These are phyloP conservation scores for Actinomortierella ambigua DNA, from an alignment of 371 early-diverging fungal species.

Conservation along the genomic window DNA sequence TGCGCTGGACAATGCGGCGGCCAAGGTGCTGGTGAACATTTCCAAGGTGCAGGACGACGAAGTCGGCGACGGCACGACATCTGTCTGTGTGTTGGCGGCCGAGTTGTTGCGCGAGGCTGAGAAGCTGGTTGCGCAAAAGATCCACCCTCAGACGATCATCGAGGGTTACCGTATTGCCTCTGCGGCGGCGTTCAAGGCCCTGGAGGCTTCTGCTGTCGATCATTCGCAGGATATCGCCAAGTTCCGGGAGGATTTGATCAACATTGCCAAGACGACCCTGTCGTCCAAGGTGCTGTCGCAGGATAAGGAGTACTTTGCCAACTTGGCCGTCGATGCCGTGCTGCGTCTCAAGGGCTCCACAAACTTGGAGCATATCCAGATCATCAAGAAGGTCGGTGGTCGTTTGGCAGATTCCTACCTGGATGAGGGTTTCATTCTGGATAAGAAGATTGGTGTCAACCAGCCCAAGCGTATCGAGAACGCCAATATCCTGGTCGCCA, in stretches of 20 bases:
- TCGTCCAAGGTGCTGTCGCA: constrained; percentile 97
- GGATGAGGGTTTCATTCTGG: constrained; percentile 98
- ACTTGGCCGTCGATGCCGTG: constrained; percentile 98
- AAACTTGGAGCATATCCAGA: constrained; percentile 98
- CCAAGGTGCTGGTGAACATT: constrained; percentile 97
- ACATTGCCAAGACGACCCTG: constrained; percentile 98
- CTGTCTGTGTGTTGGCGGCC: constrained; percentile 98
- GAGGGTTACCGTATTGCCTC: constrained; percentile 97
- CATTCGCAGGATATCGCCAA: constrained; percentile 66
- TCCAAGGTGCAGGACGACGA: constrained; percentile 99
- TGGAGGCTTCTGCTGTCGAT: constrained; percentile 87
- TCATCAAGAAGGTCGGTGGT: constrained; percentile 99
- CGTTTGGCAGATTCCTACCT: constrained; percentile 96
- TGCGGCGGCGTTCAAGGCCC: constrained; percentile 84
- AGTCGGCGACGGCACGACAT: constrained; percentile 99
- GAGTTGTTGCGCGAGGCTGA: constrained; percentile 98
- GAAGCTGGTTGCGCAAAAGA: constrained; percentile 88
- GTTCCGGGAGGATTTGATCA: constrained; percentile 90
- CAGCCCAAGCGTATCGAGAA: constrained; percentile 96
- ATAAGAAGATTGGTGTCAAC: constrained; percentile 98
- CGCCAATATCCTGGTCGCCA: constrained; percentile 97
- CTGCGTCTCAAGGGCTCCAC: constrained; percentile 94
- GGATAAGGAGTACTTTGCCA: constrained; percentile 97
- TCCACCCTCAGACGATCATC: constrained; percentile 99
- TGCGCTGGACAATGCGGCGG: constrained; percentile 97